Evolutionary conservation across 2,329 filamentous ascomycete species (phyloP).

Genomic region (Penicillium sp.): DNA sequence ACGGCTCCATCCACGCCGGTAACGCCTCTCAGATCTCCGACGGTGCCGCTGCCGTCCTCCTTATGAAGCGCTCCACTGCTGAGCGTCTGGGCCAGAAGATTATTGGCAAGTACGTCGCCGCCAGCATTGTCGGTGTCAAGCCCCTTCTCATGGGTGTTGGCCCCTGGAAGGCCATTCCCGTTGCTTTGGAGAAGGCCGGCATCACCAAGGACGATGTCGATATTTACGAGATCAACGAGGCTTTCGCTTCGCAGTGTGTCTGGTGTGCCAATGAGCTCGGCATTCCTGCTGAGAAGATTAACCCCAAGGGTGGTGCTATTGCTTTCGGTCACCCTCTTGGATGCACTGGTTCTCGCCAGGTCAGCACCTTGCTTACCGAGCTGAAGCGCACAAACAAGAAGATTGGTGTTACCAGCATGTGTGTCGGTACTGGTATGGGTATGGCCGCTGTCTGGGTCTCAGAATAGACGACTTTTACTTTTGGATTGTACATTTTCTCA

Average conservation of each 20-base stretch:
- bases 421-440: constrained; percentile 94
- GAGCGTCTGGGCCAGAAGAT: constrained; percentile 85
- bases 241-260: constrained; percentile 91
- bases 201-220: constrained; percentile 88
- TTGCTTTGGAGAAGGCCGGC: constrained; percentile 83
- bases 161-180: constrained; percentile 93
- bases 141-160: constrained; percentile 95
- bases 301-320: constrained; percentile 95
- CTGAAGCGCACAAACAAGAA: constrained; percentile 79
- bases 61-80: constrained; percentile 93
- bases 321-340: constrained; percentile 94
- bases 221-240: constrained; percentile 99
- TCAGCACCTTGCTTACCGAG: constrained; percentile 89
- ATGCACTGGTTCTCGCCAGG: constrained; percentile 90
- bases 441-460: constrained; percentile 97
- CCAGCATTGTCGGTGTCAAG: constrained; percentile 82
- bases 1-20: constrained; percentile 91
- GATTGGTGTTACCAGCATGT: constrained; percentile 94
- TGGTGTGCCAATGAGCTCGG: constrained; percentile 90
- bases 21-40: constrained; percentile 96
- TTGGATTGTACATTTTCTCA: constrained; percentile 20
- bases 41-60: constrained; percentile 88
- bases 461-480: constrained; percentile 60
- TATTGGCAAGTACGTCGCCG: constrained; percentile 87
- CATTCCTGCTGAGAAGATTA: constrained; percentile 82